Evolutionary conservation across 2,329 filamentous ascomycete species (phyloP).

Genomic region (Xylaria sp.): DNA sequence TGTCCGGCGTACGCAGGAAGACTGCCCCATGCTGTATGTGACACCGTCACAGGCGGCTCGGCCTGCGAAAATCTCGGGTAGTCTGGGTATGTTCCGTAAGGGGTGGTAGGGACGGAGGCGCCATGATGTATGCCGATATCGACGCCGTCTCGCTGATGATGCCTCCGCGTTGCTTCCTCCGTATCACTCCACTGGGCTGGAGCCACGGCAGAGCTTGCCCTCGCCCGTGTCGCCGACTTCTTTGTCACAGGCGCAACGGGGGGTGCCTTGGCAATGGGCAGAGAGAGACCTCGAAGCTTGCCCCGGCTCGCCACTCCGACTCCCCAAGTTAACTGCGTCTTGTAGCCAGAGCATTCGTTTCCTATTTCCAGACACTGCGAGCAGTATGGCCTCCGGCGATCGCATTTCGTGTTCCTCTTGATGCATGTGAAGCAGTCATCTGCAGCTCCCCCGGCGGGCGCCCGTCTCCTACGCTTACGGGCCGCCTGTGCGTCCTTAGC

Average conservation of each 20-base stretch:
- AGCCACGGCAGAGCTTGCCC: slow-evolving; percentile 58
- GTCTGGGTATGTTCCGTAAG: slow-evolving; percentile 57
- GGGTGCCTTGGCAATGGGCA: slow-evolving; percentile 73
- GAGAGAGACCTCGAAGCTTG: slow-evolving; percentile 88
- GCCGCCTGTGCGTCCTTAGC: slow-evolving; percentile 64
- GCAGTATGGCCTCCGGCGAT: slow-evolving; percentile 92
- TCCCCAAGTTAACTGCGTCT: slow-evolving; percentile 96
- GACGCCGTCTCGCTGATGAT: slow-evolving; percentile 53
- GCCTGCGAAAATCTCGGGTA: slow-evolving; percentile 64
- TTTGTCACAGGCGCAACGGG: slow-evolving; percentile 64
- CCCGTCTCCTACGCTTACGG: slow-evolving; percentile 84
- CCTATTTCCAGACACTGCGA: slow-evolving; percentile 92
- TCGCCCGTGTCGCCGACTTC: slow-evolving; percentile 58
- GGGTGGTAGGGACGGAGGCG: slow-evolving; percentile 56
- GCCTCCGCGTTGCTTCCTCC: slow-evolving; percentile 52
- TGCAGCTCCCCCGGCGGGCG: slow-evolving; percentile 86
- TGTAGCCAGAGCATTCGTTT: slow-evolving; percentile 95
- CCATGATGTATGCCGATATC: slow-evolving; percentile 53
- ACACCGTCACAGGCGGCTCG: slow-evolving; percentile 55
- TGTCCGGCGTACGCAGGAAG: slow-evolving; percentile 59
- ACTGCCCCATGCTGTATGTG: slow-evolving; percentile 59
- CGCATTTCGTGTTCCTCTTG: slow-evolving; percentile 85
- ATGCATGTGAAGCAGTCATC: slow-evolving; percentile 96
- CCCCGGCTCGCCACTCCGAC: slow-evolving; percentile 95
- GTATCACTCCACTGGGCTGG: slow-evolving; percentile 55